Evolutionary conservation across 2,329 filamentous ascomycete genomes (phyloP).

Genomic region (Trichoderma brevicompactum): DNA sequence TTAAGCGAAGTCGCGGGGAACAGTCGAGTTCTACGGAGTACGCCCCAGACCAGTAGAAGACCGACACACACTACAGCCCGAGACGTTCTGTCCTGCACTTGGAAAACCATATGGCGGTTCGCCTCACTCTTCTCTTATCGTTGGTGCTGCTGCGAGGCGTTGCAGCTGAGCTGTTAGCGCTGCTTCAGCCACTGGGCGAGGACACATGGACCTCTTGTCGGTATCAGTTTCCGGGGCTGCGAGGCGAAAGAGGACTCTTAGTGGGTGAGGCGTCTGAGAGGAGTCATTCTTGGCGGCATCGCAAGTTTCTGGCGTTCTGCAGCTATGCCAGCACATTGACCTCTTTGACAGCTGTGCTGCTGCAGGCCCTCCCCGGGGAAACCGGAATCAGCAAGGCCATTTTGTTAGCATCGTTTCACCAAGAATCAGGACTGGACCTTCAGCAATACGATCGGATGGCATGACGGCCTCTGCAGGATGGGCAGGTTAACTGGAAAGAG

Average conservation of each 20-base stretch:
- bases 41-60: background rate
- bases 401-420: background rate
- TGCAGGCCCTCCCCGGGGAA: background rate
- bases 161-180: constrained; percentile 17
- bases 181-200: constrained; percentile 18
- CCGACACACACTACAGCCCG: background rate
- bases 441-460: background rate
- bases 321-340: background rate
- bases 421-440: background rate
- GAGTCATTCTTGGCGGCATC: background rate
- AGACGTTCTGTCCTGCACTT: background rate
- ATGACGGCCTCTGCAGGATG: constrained; percentile 1
- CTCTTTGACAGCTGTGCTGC: background rate
- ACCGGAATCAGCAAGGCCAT: background rate
- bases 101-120: background rate
- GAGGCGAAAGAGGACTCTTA: background rate
- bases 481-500: background rate
- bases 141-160: constrained; percentile 27
- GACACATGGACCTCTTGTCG: background rate
- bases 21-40: background rate
- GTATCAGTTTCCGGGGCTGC: background rate
- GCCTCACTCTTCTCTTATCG: background rate
- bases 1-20: background rate
- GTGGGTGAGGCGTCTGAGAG: background rate
- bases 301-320: background rate